Evolutionary conservation across 208 protist genomes (phyloP).

Genomic region (Herpetomonas samuelpessoai): DNA sequence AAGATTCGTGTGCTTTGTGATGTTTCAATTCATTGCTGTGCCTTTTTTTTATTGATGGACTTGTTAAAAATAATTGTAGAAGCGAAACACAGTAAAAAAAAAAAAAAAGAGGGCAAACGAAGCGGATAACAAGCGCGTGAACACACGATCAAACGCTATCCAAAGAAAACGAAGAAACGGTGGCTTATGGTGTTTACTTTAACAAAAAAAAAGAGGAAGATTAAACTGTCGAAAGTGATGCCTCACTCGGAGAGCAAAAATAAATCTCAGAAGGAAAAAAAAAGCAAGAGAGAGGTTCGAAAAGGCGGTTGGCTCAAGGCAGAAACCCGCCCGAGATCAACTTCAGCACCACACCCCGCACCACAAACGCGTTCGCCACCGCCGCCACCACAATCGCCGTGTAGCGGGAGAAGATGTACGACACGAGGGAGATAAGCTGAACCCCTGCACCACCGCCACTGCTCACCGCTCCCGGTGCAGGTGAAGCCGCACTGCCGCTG

Average conservation of each 20-base stretch:
- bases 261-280: too few relatives aligned
- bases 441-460: neutral
- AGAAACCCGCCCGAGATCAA: neutral
- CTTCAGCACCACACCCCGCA: neutral
- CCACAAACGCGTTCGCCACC: neutral
- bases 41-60: too few relatives aligned
- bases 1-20: too few relatives aligned
- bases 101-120: conserved; percentile 13
- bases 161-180: conserved; percentile 5
- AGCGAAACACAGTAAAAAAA: conserved; percentile 11
- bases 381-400: neutral
- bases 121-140: too few relatives aligned
- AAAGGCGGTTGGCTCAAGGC: neutral
- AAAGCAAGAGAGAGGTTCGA: too few relatives aligned
- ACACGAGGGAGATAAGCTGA: neutral
- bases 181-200: conserved; percentile 12
- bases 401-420: neutral
- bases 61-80: conserved; percentile 4
- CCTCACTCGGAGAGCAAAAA: too few relatives aligned
- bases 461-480: too few relatives aligned
- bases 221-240: too few relatives aligned
- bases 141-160: neutral
- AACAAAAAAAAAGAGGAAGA: too few relatives aligned
- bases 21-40: too few relatives aligned
- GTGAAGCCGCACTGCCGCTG: too few relatives aligned